Evolutionary conservation across 495 filamentous ascomycete species (phyloP), one percentile per base, ranked within the genome.

Genomic region (Polyplosphaeria fusca): DNA sequence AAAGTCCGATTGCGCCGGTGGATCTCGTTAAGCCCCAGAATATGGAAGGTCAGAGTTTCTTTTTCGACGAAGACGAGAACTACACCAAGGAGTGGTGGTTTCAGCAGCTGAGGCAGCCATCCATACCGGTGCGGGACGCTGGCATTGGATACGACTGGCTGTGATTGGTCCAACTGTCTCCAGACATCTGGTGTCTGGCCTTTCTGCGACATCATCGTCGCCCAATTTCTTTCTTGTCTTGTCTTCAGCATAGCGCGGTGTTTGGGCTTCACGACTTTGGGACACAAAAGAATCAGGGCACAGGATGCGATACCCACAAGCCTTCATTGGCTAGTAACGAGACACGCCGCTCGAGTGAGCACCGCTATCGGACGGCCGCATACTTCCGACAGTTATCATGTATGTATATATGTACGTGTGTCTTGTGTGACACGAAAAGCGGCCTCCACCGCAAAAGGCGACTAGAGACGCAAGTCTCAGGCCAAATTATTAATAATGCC

Each of bases 21-120:
- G 74, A 61, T 69, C 69, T 41, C 13, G 63, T 27, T 67, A 44
- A 61, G 18, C 43, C 62, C 4, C 55, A 43, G 27, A 68, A 52
- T 50, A 55, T 64, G 51, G 65, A 51, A 11, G 66, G 66, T 5
- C 63, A 68, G 37, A 68, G 66, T 46, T 68, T 67, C 45, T 67
- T 69, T 42, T 69, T 69, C 48, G 67, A 67, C 40, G 65, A 67
- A 27, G 67, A 69, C 19, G 67, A 66, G 20, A 54, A 26, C 22
- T 57, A 56, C 48, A 58, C 52, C n/a, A 67, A 64, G 20, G 64
- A 69, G 26, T 64, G 60, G 64, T 66, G 63, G 67, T 67, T 50
- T 49, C 55, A 56, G 4, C 64, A 67, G 32, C 38, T 59, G 19
- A 67, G 57, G 58, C 64, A 67, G n/a, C 50, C 60, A 3, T 23